Conservation (phyloP, 768 basidiomycete genomes). For the Suillus bovinus region DNA sequence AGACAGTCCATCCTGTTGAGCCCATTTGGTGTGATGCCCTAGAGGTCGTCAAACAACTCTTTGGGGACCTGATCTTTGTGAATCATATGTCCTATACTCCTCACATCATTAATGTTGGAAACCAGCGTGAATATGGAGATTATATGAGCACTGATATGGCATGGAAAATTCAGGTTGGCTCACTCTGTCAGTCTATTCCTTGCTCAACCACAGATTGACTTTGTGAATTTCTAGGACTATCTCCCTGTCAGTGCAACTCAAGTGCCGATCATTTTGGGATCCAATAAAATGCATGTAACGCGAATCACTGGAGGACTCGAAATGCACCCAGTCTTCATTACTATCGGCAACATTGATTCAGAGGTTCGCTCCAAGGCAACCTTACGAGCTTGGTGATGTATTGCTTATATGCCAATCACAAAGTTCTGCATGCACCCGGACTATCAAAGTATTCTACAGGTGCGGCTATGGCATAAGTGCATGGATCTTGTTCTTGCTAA, state of each 20-base stretch:
- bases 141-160: constrained; percentile 24
- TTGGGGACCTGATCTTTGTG: constrained; percentile 23
- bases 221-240: constrained; percentile 20
- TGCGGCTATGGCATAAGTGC: constrained; percentile 29
- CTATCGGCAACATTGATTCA: constrained; percentile 25
- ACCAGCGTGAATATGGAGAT: constrained; percentile 19
- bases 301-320: constrained; percentile 28
- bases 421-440: constrained; percentile 23
- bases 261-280: constrained; percentile 29
- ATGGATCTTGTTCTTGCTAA: constrained; percentile 30
- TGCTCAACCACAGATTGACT: too few species aligned
- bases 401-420: constrained; percentile 29
- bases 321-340: constrained; percentile 26
- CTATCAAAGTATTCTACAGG: constrained; percentile 24
- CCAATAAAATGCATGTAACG: constrained; percentile 36
- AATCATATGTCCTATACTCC: constrained; percentile 25
- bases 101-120: constrained; percentile 7
- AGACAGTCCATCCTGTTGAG: constrained; percentile 16
- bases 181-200: constrained; percentile 30
- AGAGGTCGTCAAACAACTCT: constrained; percentile 24
- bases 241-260: constrained; percentile 28
- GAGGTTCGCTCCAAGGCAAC: constrained; percentile 17
- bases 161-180: constrained; percentile 26
- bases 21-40: constrained; percentile 28
- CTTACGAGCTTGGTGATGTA: constrained; percentile 10